Percentiles rank a stretch among this genome's conserved stretches.
Conservation (phyloP, 768 basidiomycete genomes). For the Hebeloma cylindrosporum region DNA sequence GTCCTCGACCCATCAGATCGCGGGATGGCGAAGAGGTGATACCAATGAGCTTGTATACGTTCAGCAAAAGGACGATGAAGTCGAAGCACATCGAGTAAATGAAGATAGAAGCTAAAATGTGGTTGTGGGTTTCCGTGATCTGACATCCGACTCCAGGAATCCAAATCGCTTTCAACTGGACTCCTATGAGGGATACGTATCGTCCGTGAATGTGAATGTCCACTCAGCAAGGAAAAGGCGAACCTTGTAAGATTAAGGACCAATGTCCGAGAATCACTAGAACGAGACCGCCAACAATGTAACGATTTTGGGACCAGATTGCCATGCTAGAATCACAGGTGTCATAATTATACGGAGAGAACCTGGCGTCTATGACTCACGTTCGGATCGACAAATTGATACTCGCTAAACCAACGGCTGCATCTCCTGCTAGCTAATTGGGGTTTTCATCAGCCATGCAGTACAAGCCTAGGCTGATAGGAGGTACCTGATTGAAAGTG, state of each 20-base stretch:
- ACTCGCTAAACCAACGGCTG: constrained; percentile 57
- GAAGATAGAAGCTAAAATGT: constrained; percentile 64
- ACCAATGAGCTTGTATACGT: constrained; percentile 55
- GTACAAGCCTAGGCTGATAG: neutral
- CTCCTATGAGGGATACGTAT: constrained; percentile 36
- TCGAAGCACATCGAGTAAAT: constrained; percentile 81
- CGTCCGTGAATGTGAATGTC: neutral
- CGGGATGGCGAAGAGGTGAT: constrained; percentile 18
- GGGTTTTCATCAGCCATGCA: neutral
- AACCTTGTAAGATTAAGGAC: constrained; percentile 68
- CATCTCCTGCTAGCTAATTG: constrained; percentile 33
- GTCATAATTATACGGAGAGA: neutral
- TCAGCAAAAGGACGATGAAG: constrained; percentile 57
- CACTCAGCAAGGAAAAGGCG: neutral
- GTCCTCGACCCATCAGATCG: constrained; percentile 34
- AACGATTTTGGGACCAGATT: constrained; percentile 61
- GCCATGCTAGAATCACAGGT: constrained; percentile 41
- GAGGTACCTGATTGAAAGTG: constrained; percentile 56
- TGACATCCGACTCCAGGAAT: constrained; percentile 45
- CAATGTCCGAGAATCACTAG: constrained; percentile 68
- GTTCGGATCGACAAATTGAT: constrained; percentile 61
- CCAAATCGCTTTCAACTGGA: constrained; percentile 61
- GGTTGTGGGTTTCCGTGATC: constrained; percentile 62
- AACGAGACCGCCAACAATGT: constrained; percentile 48
- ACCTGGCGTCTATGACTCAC: constrained; percentile 30